Conservation (phyloP, 192 early-diverging fungal species). For the Rhizophagus clarus region DNA sequence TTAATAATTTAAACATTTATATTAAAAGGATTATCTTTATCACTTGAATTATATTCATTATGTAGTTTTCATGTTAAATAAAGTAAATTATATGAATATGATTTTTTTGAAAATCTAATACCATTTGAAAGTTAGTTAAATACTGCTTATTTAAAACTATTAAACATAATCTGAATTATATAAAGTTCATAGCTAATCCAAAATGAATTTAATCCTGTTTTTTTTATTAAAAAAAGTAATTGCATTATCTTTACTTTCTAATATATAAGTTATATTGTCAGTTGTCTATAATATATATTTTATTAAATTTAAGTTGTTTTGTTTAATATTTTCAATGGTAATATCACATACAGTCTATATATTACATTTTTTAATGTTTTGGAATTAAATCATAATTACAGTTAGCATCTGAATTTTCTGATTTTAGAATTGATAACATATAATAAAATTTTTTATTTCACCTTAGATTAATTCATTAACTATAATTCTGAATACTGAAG, state of each 20-base stretch:
- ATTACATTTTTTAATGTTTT: not conserved
- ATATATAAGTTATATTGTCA: not conserved
- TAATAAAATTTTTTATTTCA: constrained; percentile 5
- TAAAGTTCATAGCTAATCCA: not conserved
- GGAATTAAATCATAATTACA: not conserved
- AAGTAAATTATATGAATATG: not conserved
- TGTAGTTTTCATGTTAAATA: not conserved
- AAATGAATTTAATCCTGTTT: not conserved
- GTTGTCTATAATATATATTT: not conserved
- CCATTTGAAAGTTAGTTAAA: not conserved
- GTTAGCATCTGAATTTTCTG: not conserved
- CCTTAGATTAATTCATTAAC: not conserved
- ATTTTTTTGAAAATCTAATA: not conserved
- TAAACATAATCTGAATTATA: not conserved
- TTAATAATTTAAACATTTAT: not conserved
- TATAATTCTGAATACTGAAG: not conserved
- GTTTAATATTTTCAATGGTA: not conserved
- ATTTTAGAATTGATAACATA: not conserved
- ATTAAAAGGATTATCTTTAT: not conserved
- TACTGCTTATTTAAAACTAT: not conserved
- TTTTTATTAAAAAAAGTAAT: constrained; percentile 4
- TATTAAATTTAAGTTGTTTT: not conserved
- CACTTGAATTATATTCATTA: not conserved
- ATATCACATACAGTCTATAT: not conserved
- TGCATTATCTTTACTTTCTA: not conserved